Evolutionary conservation across 352 stramenopile genomes (phyloP), one percentile per base, ranked within the genome.

Genomic region (Globisporangium emineosum): DNA sequence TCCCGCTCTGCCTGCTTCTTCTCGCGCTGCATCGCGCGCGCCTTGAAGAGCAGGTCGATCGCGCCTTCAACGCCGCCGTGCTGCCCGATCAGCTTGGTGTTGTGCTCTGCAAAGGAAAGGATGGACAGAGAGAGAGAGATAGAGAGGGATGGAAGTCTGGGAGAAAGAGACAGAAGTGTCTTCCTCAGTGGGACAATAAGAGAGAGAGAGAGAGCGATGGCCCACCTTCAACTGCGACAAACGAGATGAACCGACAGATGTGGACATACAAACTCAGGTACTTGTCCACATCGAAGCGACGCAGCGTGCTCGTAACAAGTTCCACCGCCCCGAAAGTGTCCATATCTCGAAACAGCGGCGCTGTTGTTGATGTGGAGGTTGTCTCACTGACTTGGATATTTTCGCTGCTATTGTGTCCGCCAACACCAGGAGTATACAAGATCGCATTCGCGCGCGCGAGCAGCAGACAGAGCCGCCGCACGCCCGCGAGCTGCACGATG

Each of bases 41-140:
- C 81, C 56, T 80, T 77, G 57, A 88, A 82, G 7, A 93, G 66
- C 50, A 90, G 67, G 2, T 69, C 73, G 32, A 90, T 83, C 15
- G 76, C 73, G 27, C 81, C 83, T 74, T 90, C 66, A 23, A 89
- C 77, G 17, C 81, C 81, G 19, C 83, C 83, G 21, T 56, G 62
- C 58, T 90, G 83, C 0, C 79, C 81, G 1, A 86, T 72, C 12
- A 90, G 25, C 64, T 90, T 92, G 15, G 76, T 60, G 37, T 88
- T 80, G 10, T 75, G 77, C 55, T 86, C 78, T 89, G 32, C 19
- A 30, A 43, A 43, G 30, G 17, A 50, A 37, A 29, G 3, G 7
- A 49, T 13, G 47, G 23, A 47, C 21, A 62, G 13, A 45, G 40
- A 56, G 2, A 45, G 57, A 12, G 15, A n/a, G n/a, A n/a, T n/a